Base-by-base conservation (phyloP, 495 filamentous ascomycete species). In the Cercophora scortea region DNA sequence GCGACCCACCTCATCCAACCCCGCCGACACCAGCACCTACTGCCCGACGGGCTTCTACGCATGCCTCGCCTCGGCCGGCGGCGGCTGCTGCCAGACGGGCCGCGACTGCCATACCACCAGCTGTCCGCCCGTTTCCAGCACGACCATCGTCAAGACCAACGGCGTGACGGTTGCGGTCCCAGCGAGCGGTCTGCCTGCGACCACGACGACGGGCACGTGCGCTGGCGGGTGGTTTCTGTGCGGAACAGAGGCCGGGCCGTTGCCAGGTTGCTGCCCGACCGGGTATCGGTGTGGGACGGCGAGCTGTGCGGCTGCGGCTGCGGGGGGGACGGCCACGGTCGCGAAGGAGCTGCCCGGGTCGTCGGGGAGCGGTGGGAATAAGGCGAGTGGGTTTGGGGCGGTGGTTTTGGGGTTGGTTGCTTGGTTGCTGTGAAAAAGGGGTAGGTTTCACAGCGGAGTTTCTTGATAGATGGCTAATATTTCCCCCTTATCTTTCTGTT, bases 141-240 rank as follows among this genome's bases (percentile, higher is more conserved):
- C 85, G 8, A 87, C 85, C 2, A 72, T 85, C 7, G 66, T 89
- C 16, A 55, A 61, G 18, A 77, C 69, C n/a, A 73, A 79, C 50
- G 85, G 83, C 0, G 72, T 79, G 9, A 93, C 88, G 0, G 73
- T 95, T 49, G 83, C 83, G 0, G 83, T 82, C 8, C 82, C 87
- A 0, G 70, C 9, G 72, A 69, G 12, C 60, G 74, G 34, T 61
- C 70, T 16, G 54, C 69, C 16, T 66, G 63, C 33, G 60, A 64
- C 16, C 0, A 55, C 65, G 0, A 65, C 62, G 0, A 65, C 64
- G 7, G 69, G 74, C 9, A 70, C 63, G 25, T 96, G 90, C 56
- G 88, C 89, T 0, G 67, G 49, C 18, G 90, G 90, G 3, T 96
- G 90, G 90, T 88, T 81, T 50, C 77, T 74, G 40, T 96, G 90